Conservation (phyloP, 2,329 filamentous ascomycete species). For the Penicillium capsulatum region DNA sequence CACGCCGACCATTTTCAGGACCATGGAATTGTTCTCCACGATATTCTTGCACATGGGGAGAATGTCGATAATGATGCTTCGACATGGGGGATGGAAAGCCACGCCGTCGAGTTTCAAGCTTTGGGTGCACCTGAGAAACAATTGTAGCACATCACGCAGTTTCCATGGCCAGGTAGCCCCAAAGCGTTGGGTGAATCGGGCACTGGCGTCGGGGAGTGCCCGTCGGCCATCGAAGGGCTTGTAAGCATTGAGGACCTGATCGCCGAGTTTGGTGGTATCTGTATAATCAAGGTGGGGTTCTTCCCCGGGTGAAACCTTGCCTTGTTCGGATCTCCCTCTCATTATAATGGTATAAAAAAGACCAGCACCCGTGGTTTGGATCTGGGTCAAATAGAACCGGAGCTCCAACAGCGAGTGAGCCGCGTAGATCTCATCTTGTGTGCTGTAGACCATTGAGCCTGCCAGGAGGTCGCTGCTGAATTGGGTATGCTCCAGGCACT, state of each 20-base stretch:
- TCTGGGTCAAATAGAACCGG: constrained; percentile 7
- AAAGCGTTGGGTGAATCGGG: too few species aligned
- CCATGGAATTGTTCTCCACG: constrained; percentile 19
- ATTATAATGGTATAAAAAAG: constrained; percentile 9
- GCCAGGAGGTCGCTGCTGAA: constrained; percentile 5
- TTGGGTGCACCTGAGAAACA: constrained; percentile 7
- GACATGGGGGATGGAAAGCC: constrained; percentile 8
- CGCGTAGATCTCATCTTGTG: constrained; percentile 4
- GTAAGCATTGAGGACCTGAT: too few species aligned
- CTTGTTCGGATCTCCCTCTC: background rate
- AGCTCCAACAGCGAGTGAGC: constrained; percentile 9
- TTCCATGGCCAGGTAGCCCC: background rate
- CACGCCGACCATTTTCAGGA: too few species aligned
- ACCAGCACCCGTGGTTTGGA: constrained; percentile 4
- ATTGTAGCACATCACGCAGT: constrained; percentile 3
- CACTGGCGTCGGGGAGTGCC: too few species aligned
- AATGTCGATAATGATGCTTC: constrained; percentile 7
- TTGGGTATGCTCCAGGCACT: constrained; percentile 8
- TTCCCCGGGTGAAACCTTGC: too few species aligned
- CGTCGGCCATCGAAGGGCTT: too few species aligned
- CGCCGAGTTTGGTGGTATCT: too few species aligned
- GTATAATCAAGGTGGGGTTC: too few species aligned
- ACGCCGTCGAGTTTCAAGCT: constrained; percentile 6
- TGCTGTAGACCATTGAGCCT: too few species aligned
- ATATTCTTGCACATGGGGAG: constrained; percentile 10